phyloP scores from a whole-genome alignment of 805 yeast species.

The Candida tammaniensis region DNA sequence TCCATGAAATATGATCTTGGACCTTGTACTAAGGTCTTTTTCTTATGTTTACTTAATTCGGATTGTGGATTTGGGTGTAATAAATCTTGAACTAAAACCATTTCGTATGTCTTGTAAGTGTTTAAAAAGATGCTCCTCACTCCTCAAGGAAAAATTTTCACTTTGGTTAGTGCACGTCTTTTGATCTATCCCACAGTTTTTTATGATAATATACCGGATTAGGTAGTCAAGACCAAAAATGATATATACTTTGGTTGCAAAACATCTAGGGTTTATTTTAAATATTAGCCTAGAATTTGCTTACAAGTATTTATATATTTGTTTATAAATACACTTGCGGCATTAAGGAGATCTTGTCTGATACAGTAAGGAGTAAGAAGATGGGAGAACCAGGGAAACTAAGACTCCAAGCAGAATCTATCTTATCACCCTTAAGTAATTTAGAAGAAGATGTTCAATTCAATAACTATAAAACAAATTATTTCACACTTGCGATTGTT shows the following conservation, averaged over 20 bases:
- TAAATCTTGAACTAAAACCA: constrained; percentile 98
- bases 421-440: not conserved
- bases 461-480: too few relatives aligned
- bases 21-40: constrained; percentile 92
- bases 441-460: too few relatives aligned
- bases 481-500: constrained; percentile 20
- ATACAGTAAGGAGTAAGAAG: not conserved
- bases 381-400: not conserved
- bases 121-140: too few relatives aligned
- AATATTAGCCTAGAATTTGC: not conserved
- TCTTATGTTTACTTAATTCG: constrained; percentile 95
- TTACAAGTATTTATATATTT: too few relatives aligned
- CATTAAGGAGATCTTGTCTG: too few relatives aligned
- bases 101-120: constrained; percentile 1
- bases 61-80: constrained; percentile 96
- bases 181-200: too few relatives aligned
- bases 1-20: constrained; percentile 99
- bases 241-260: too few relatives aligned
- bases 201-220: too few relatives aligned
- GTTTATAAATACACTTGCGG: too few relatives aligned
- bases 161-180: too few relatives aligned
- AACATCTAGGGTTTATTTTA: not conserved
- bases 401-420: not conserved
- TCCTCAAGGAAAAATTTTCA: constrained; percentile 9
- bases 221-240: too few relatives aligned